Evolutionary conservation across 192 early-diverging fungal species (phyloP), one percentile per base, ranked within the genome.

Genomic region (Ramicandelaber brevisporus): DNA sequence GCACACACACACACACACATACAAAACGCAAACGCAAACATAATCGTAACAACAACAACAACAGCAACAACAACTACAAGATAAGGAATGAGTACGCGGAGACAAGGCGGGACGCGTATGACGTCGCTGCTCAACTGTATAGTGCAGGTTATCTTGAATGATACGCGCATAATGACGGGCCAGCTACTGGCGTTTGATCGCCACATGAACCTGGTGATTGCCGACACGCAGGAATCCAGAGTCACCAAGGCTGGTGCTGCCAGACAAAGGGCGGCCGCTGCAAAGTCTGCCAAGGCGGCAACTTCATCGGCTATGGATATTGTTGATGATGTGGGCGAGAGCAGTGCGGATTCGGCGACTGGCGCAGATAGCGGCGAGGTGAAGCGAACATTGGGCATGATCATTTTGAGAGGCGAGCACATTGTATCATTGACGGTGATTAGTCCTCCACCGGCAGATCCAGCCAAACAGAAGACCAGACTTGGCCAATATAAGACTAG

Each of bases 131-230:
- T 97, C 54, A 97, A 97, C 60, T 80, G 85, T 60, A 64, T 84
- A 21, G 70, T 99, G 31, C 65, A 81, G 34, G 70, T 99, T 38
- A 92, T 82, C 26, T 52, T 96, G 30, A 57, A 68, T 15, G 93
- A 99, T 50, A 75, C 79, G 27, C 71, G 93, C 28, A 74, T 74
- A 4, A 50, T 99, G 38, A 71, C 89, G 6, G 93, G 93, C 19
- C 85, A 93, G 41, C 93, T 99, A 89, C 61, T 99, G 21, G 93
- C 93, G 11, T 99, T 99, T 39, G 93, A 99, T 57, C 90, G 92
- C 49, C 82, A 99, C 52, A 99, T 99, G 93, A 99, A 99, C 43
- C 60, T 99, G 29, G 93, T 99, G 11, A 63, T 99, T 13, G 62
- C 84, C 15, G 93, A 99, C 48, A 87, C 82, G 57, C 80, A 99